Percentiles rank a stretch among this genome's conserved stretches.
phyloP scores from a whole-genome alignment of 148 eudicot species.

The Amaranthus hypochondriacus region DNA sequence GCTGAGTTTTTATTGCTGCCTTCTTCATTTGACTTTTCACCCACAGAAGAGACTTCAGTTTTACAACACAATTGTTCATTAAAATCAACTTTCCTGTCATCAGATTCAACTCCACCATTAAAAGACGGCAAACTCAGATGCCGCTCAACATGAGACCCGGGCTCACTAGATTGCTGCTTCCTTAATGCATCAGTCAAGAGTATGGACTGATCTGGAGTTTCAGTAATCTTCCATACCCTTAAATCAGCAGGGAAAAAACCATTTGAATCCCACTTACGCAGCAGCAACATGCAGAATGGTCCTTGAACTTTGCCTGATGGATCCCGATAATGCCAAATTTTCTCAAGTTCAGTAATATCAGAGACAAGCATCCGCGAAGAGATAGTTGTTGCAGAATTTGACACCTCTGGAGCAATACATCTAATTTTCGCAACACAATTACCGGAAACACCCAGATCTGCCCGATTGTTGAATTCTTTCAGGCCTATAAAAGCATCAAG shows the following conservation, averaged over 20 bases:
- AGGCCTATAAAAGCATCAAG: conserved; percentile 29
- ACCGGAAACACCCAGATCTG: conserved; percentile 29
- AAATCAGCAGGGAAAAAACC: conserved; percentile 73
- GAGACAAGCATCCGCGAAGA: conserved; percentile 31
- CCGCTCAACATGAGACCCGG: conserved; percentile 22
- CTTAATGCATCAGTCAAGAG: conserved; percentile 63
- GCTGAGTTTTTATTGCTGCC: conserved; percentile 27
- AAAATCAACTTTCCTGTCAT: conserved; percentile 20
- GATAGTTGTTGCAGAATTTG: conserved; percentile 37
- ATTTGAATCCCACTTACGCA: conserved; percentile 72
- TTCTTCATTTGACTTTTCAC: conserved; percentile 31
- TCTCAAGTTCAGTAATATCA: conserved; percentile 47
- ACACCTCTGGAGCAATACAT: conserved; percentile 29
- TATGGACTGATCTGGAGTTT: conserved; percentile 47
- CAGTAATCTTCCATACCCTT: conserved; percentile 68
- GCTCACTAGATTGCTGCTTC: conserved; percentile 35
- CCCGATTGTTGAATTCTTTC: conserved; percentile 39
- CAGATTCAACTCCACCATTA: conserved; percentile 34
- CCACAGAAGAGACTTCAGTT: conserved; percentile 21
- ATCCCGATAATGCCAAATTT: conserved; percentile 81
- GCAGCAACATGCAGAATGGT: conserved; percentile 71
- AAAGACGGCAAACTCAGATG: conserved; percentile 20
- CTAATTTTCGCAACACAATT: conserved; percentile 31
- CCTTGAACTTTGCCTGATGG: conserved; percentile 82
- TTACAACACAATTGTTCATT: conserved; percentile 29